These are phyloP conservation scores for Balansia obtecta DNA, from an alignment of 2,329 filamentous ascomycete species.

Conservation along the genomic window DNA sequence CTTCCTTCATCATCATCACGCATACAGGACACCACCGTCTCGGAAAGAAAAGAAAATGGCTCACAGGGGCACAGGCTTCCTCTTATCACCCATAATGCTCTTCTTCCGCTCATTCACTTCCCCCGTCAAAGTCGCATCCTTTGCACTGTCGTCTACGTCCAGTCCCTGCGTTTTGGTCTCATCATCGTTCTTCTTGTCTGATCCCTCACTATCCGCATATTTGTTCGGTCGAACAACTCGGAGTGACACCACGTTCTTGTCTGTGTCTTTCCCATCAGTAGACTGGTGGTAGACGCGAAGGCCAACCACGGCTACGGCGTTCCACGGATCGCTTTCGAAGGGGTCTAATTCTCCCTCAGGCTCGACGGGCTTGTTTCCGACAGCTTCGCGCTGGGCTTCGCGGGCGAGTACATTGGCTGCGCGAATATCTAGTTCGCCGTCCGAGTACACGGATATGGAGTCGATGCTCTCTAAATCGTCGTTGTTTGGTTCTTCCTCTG, in stretches of 20 bases:
- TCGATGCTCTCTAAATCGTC: constrained; percentile 12
- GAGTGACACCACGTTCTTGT: constrained; percentile 24
- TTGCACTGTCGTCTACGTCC: constrained; percentile 33
- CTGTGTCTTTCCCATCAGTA: constrained; percentile 16
- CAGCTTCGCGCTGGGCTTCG: constrained; percentile 15
- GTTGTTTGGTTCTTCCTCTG: constrained; percentile 10
- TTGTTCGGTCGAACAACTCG: constrained; percentile 26
- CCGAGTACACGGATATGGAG: constrained; percentile 26
- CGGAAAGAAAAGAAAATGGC: neutral
- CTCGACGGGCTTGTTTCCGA: neutral
- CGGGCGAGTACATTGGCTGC: constrained; percentile 1
- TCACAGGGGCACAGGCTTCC: neutral
- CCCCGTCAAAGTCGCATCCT: constrained; percentile 29
- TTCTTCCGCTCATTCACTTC: constrained; percentile 20
- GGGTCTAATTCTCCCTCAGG: constrained; percentile 31
- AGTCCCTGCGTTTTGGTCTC: constrained; percentile 19
- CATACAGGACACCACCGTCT: neutral
- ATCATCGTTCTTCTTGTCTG: constrained; percentile 13
- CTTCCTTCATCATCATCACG: too few species aligned
- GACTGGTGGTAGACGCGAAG: constrained; percentile 47
- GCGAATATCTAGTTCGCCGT: constrained; percentile 24
- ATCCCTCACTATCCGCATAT: constrained; percentile 16
- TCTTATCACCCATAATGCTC: constrained; percentile 21
- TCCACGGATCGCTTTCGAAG: constrained; percentile 47
- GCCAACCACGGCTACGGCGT: constrained; percentile 49